Evolutionary conservation across 2,329 filamentous ascomycete species (phyloP).

Genomic region (Scytalidium lignicola): DNA sequence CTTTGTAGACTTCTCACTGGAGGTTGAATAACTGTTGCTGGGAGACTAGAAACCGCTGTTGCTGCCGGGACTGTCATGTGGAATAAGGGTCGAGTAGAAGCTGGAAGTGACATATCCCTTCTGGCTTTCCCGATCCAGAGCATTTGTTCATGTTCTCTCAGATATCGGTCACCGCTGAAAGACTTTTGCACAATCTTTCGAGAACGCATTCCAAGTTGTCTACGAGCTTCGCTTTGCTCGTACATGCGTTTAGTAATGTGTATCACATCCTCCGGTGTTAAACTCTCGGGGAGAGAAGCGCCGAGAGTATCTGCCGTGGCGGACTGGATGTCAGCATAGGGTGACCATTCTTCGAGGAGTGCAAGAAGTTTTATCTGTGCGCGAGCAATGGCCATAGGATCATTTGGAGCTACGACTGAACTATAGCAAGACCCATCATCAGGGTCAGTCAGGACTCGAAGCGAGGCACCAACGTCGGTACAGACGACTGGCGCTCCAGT

Average conservation of each 20-base stretch:
- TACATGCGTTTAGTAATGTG: conserved; percentile 52
- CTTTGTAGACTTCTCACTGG: neutral
- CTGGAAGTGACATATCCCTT: neutral
- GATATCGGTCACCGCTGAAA: conserved; percentile 54
- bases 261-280: conserved; percentile 43
- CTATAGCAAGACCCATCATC: conserved; percentile 46
- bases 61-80: neutral
- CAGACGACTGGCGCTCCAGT: conserved; percentile 51
- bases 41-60: neutral
- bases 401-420: conserved; percentile 60
- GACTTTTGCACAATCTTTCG: conserved; percentile 53
- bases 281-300: conserved; percentile 43
- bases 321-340: conserved; percentile 51
- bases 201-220: conserved; percentile 53
- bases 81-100: neutral
- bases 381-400: conserved; percentile 48
- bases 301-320: conserved; percentile 38
- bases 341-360: conserved; percentile 56
- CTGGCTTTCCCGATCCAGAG: conserved; percentile 40
- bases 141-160: conserved; percentile 59
- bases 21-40: neutral
- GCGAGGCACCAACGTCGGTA: conserved; percentile 51
- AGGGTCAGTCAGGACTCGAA: conserved; percentile 50
- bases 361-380: conserved; percentile 59
- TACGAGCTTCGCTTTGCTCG: conserved; percentile 48